These are phyloP conservation scores for Sarocladiaceae sp. DNA, from an alignment of 2,329 filamentous ascomycete species.

Conservation along the genomic window DNA sequence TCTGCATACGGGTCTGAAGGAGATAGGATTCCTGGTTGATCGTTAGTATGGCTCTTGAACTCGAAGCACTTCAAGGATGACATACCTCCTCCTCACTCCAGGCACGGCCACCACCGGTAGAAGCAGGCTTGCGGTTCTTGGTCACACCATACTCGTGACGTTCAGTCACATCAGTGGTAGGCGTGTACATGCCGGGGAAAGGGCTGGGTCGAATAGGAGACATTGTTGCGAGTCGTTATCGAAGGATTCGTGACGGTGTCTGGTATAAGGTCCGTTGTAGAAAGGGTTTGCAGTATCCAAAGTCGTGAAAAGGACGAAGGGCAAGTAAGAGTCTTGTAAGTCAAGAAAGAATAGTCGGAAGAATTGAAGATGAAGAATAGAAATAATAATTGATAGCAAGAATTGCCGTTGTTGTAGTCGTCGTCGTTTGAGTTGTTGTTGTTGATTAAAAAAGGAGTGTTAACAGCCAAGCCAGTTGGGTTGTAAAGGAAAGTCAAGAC, in stretches of 20 bases:
- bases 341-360: background rate
- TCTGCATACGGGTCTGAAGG: constrained; percentile 76
- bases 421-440: constrained; percentile 11
- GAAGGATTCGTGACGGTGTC: constrained; percentile 21
- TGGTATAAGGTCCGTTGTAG: no score
- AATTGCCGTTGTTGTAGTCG: constrained; percentile 14
- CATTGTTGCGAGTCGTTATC: no score
- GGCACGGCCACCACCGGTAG: constrained; percentile 71
- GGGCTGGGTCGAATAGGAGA: constrained; percentile 46
- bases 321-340: background rate
- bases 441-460: constrained; percentile 40
- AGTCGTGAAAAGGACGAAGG: background rate
- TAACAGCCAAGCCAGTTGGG: constrained; percentile 57
- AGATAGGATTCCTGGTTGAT: constrained; percentile 69
- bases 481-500: constrained; percentile 30
- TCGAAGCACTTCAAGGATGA: constrained; percentile 6
- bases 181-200: constrained; percentile 41
- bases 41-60: constrained; percentile 1
- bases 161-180: constrained; percentile 49
- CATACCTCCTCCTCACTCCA: constrained; percentile 84
- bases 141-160: constrained; percentile 56
- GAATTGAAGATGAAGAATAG: constrained; percentile 13
- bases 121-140: constrained; percentile 64
- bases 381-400: constrained; percentile 3
- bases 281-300: no score